Evolutionary conservation across 768 basidiomycete species (phyloP), one percentile per base, ranked within the genome.

Genomic region (Kwoniella europaea): DNA sequence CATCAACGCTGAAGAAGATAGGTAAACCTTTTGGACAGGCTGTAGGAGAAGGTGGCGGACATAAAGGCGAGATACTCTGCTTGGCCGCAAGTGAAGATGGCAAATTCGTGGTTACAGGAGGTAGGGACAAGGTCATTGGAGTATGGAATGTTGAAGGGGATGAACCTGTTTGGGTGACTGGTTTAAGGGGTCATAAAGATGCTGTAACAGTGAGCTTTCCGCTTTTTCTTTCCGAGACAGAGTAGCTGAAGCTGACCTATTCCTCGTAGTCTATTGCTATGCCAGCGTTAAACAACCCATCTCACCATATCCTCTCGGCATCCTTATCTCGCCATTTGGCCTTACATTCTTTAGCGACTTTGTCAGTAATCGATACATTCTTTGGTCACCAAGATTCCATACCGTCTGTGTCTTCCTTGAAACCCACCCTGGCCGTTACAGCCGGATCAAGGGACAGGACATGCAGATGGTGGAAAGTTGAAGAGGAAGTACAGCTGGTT

Each of bases 301-400:
- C 82, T 15, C 75, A 82, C 57, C 82, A 83, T 65, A 77, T 84
- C 82, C 91, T 95, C 15, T 94, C 94, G 0, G 80, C 97, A 67
- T 96, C 96, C 83, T 86, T 98, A 2, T 96, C 91, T 27, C 83
- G 95, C 91, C 81, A 85, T 88, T 57, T 87, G 85, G 71, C 88
- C 87, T 13, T 86, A 24, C 82, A 81, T 53, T 84, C 84, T 12
- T 68, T 83, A 56, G 82, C 88, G 10, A 92, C 92, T 5, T 88
- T 96, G 87, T 94, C 93, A 10, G 94, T 94, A 78, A 91, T 98
- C 67, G 96, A 99, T 82, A 98, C 96, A 9, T 86, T 98, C 4
- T 99, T 96, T 80, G 97, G 97, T 1, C 97, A 99, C 81, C 96
- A 98, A 85, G 95, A 98, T 78, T 88, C 89, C 35, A 89, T 97